A percentile compares a stretch with the other conserved stretches of the same genome.
Conservation (phyloP, 306 rosid species). For the Luffa acutangula region DNA sequence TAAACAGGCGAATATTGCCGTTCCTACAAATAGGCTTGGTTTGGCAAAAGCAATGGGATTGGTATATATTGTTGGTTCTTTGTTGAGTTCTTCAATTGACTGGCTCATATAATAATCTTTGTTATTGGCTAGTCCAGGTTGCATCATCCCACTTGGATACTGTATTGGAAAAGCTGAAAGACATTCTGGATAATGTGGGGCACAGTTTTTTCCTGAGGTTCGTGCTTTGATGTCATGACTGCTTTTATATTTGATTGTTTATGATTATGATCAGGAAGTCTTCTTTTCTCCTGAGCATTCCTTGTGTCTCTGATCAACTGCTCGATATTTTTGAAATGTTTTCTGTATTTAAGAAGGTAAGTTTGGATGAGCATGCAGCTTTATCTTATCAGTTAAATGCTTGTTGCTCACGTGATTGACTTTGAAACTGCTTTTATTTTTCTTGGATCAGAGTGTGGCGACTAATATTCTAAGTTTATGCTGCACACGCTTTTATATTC, state of each 20-base stretch:
- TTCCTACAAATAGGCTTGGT: slow-evolving; percentile 85
- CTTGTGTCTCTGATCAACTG: background rate
- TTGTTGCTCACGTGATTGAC: background rate
- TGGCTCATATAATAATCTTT: slow-evolving; percentile 12
- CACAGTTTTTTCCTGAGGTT: slow-evolving; percentile 79
- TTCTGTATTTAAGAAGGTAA: background rate
- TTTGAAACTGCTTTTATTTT: background rate
- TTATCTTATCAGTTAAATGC: background rate
- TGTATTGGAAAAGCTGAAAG: slow-evolving; percentile 88
- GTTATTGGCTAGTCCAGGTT: slow-evolving; percentile 41
- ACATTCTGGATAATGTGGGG: slow-evolving; percentile 81
- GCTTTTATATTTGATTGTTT: slow-evolving; percentile 3
- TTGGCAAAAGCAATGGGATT: slow-evolving; percentile 97
- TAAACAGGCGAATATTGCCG: slow-evolving; percentile 58
- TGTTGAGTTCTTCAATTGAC: slow-evolving; percentile 18
- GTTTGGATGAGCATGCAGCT: background rate
- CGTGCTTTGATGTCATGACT: slow-evolving; percentile 22
- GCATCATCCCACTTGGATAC: slow-evolving; percentile 99
- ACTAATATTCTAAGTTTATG: background rate
- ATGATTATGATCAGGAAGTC: slow-evolving; percentile 14
- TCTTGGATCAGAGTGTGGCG: background rate
- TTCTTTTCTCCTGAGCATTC: background rate
- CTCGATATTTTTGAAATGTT: background rate
- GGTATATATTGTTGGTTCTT: slow-evolving; percentile 34
- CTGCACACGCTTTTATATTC: background rate